These are phyloP conservation scores for Puccinia coronata DNA, from an alignment of 1,284 basidiomycete species.

Conservation along the genomic window DNA sequence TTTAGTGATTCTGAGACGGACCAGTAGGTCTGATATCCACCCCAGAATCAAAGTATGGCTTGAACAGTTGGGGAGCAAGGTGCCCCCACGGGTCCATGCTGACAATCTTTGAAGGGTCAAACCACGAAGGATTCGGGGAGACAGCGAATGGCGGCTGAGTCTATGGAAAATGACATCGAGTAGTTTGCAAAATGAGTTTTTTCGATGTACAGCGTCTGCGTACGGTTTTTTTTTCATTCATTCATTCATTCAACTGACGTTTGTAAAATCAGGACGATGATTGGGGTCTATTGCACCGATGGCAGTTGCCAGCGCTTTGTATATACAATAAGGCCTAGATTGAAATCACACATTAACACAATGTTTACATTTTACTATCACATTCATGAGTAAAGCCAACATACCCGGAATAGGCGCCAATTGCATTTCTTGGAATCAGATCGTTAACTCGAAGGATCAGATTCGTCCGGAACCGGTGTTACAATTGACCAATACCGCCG, in stretches of 20 bases:
- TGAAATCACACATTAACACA: background rate
- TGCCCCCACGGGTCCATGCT: constrained; percentile 95
- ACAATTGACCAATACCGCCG: background rate
- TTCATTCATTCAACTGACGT: constrained; percentile 17
- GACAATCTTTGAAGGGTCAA: constrained; percentile 78
- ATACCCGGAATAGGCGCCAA: constrained; percentile 83
- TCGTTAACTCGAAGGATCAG: background rate
- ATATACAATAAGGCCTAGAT: constrained; percentile 77
- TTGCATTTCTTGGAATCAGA: constrained; percentile 67
- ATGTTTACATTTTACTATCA: background rate
- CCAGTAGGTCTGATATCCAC: constrained; percentile 54
- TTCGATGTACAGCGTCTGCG: background rate
- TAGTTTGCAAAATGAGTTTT: background rate
- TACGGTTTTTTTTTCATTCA: background rate
- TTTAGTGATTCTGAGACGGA: constrained; percentile 59
- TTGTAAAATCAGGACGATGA: constrained; percentile 57
- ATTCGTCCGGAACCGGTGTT: background rate
- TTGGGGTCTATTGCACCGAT: constrained; percentile 82
- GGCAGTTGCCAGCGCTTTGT: constrained; percentile 85
- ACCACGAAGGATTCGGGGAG: constrained; percentile 79
- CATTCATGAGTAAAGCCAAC: background rate
- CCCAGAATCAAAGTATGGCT: constrained; percentile 59
- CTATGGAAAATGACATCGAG: too few species aligned
- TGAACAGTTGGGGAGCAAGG: constrained; percentile 77
- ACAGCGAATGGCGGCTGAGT: constrained; percentile 87